Conservation (phyloP, 2,329 filamentous ascomycete genomes). For the Aulographum hederae region DNA sequence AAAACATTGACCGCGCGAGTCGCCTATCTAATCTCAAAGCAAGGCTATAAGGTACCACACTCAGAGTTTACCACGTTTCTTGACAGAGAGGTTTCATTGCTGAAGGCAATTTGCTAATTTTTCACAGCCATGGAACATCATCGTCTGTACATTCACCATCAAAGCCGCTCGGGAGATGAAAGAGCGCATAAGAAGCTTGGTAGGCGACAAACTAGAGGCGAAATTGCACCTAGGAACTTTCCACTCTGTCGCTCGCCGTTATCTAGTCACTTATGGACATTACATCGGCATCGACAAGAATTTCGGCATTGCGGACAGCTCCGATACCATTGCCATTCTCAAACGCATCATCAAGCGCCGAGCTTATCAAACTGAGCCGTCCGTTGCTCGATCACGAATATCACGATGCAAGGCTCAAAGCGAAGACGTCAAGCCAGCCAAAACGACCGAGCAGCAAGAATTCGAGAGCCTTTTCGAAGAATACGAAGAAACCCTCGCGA, state of each 20-base stretch:
- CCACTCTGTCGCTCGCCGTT: conserved; percentile 77
- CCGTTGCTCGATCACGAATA: conserved; percentile 56
- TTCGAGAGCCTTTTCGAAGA: conserved; percentile 50
- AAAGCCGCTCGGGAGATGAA: conserved; percentile 93
- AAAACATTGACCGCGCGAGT: conserved; percentile 88
- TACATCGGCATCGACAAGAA: conserved; percentile 65
- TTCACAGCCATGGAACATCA: conserved; percentile 74
- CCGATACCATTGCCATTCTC: conserved; percentile 63
- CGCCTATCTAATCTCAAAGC: conserved; percentile 63
- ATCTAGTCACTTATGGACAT: conserved; percentile 67
- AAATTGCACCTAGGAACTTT: conserved; percentile 82
- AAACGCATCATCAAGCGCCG: conserved; percentile 67
- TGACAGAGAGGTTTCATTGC: no score
- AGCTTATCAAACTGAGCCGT: conserved; percentile 48
- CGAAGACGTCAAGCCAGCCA: conserved; percentile 9
- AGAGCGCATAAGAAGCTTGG: conserved; percentile 58
- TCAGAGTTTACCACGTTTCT: no score
- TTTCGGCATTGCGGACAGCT: conserved; percentile 79
- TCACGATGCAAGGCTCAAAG: conserved; percentile 19
- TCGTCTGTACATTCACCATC: conserved; percentile 93
- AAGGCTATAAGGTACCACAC: conserved; percentile 51
- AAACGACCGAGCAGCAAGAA: conserved; percentile 38
- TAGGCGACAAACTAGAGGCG: conserved; percentile 59
- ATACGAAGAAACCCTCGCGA: conserved; percentile 59
- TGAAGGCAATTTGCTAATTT: no score